Conservation (phyloP, 2,329 filamentous ascomycete species). For the Incumbomyces lentus region DNA sequence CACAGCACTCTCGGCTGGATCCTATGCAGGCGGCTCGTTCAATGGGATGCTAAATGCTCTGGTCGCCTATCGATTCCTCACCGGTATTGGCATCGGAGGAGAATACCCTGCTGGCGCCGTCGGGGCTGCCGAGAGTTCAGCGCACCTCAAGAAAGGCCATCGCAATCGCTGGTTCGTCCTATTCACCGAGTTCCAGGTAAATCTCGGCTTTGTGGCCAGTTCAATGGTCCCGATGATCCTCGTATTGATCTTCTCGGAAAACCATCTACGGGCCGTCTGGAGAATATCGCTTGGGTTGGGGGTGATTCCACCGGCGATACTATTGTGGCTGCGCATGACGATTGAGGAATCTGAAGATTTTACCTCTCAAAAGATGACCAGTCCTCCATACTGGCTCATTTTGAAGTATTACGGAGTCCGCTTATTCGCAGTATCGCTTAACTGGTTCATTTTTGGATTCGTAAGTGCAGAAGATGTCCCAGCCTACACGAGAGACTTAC, state of each 20-base stretch:
- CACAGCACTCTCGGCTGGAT: slow-evolving; percentile 64
- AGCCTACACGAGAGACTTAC: too few species aligned
- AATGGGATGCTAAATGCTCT: slow-evolving; percentile 67
- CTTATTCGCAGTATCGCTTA: slow-evolving; percentile 56
- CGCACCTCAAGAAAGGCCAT: slow-evolving; percentile 67
- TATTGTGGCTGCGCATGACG: slow-evolving; percentile 61
- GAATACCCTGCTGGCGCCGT: slow-evolving; percentile 56
- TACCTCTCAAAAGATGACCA: slow-evolving; percentile 57
- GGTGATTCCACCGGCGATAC: slow-evolving; percentile 61
- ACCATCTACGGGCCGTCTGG: slow-evolving; percentile 67
- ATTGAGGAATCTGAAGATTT: slow-evolving; percentile 73
- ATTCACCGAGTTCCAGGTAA: slow-evolving; percentile 82
- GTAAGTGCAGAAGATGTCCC: too few species aligned
- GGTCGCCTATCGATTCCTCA: slow-evolving; percentile 75
- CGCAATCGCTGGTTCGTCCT: slow-evolving; percentile 87
- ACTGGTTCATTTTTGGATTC: slow-evolving; percentile 69
- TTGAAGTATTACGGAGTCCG: slow-evolving; percentile 63
- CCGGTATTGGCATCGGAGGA: slow-evolving; percentile 67
- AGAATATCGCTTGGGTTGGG: slow-evolving; percentile 69
- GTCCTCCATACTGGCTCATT: slow-evolving; percentile 43
- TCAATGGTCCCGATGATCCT: slow-evolving; percentile 65
- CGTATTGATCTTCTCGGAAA: slow-evolving; percentile 47
- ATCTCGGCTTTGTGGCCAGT: slow-evolving; percentile 71
- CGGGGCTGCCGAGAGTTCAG: slow-evolving; percentile 70
- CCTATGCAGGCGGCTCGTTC: slow-evolving; percentile 61